Evolutionary conservation across 768 basidiomycete species (phyloP).

Genomic region (Amanita polypyramis): DNA sequence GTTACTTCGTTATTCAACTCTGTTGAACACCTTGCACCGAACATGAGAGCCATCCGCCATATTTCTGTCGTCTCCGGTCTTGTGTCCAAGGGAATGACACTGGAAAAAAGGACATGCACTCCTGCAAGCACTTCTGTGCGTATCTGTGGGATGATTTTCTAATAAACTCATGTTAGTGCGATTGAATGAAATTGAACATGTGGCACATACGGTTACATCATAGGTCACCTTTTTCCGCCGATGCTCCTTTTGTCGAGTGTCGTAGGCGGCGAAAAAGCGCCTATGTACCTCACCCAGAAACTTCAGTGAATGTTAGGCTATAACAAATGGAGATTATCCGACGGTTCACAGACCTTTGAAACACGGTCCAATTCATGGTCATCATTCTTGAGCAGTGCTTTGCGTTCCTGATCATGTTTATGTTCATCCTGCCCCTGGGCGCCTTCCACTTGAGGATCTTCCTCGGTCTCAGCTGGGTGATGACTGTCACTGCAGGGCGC

Average conservation of each 20-base stretch:
- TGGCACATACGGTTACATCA: conserved; percentile 69
- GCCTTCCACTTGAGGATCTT: conserved; percentile 13
- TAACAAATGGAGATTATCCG: background rate
- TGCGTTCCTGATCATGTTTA: conserved; percentile 24
- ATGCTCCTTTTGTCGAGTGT: conserved; percentile 25
- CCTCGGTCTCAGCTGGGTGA: conserved; percentile 2
- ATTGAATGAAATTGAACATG: conserved; percentile 2
- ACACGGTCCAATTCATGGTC: conserved; percentile 76
- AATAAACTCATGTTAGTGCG: conserved; percentile 4
- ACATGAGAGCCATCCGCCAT: conserved; percentile 79
- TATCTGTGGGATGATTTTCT: conserved; percentile 82
- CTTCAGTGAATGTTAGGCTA: conserved; percentile 26
- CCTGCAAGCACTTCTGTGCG: conserved; percentile 70
- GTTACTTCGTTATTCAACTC: conserved; percentile 62
- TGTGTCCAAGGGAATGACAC: conserved; percentile 87
- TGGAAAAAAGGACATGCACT: conserved; percentile 83
- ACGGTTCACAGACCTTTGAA: conserved; percentile 44
- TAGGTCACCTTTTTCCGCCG: conserved; percentile 19
- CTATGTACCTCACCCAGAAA: conserved; percentile 74
- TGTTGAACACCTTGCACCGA: conserved; percentile 75
- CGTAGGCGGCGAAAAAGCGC: conserved; percentile 65
- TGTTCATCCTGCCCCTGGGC: conserved; percentile 9
- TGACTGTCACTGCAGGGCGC: conserved; percentile 15
- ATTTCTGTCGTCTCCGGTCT: conserved; percentile 71
- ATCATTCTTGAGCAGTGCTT: conserved; percentile 79